These are phyloP conservation scores for Fusarium humuli DNA, from an alignment of 2,329 filamentous ascomycete genomes.

Conservation along the genomic window DNA sequence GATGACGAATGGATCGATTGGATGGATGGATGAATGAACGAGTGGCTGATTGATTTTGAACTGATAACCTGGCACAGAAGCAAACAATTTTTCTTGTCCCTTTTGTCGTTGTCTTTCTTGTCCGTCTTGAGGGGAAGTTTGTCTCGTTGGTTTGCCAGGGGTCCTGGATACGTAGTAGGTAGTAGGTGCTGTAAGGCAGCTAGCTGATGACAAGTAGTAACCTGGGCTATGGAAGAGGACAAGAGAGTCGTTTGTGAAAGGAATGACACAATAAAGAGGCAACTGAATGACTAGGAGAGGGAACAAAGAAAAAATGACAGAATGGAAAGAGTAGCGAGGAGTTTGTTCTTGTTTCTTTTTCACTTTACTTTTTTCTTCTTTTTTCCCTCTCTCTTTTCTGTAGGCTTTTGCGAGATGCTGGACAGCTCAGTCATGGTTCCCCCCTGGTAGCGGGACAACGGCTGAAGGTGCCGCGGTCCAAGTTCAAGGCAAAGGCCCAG, in stretches of 20 bases:
- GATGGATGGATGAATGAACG: not conserved
- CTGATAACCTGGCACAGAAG: slow-evolving; percentile 27
- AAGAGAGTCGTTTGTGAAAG: slow-evolving; percentile 4
- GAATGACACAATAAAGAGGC: slow-evolving; percentile 12
- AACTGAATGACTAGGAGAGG: not conserved
- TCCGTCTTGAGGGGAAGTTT: not conserved
- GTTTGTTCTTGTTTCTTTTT: slow-evolving; percentile 13
- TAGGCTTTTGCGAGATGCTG: slow-evolving; percentile 6
- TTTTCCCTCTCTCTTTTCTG: not conserved
- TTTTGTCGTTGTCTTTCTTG: slow-evolving; percentile 2
- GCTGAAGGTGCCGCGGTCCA: slow-evolving; percentile 38
- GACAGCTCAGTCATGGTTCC: slow-evolving; percentile 8
- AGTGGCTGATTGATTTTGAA: slow-evolving; percentile 1
- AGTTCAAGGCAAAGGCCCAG: slow-evolving; percentile 2
- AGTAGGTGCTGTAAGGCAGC: not conserved
- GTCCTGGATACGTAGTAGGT: not conserved
- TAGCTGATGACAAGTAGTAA: not conserved
- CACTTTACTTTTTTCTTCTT: not conserved
- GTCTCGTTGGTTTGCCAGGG: not conserved
- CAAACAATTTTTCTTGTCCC: slow-evolving; percentile 33
- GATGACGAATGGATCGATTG: slow-evolving; percentile 24
- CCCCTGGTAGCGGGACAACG: slow-evolving; percentile 37
- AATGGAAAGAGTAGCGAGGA: slow-evolving; percentile 11
- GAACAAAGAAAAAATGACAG: slow-evolving; percentile 15
- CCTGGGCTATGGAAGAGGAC: not conserved